Base-by-base conservation (phyloP, 2,329 filamentous ascomycete species). In the Thielaviopsis musarum region DNA sequence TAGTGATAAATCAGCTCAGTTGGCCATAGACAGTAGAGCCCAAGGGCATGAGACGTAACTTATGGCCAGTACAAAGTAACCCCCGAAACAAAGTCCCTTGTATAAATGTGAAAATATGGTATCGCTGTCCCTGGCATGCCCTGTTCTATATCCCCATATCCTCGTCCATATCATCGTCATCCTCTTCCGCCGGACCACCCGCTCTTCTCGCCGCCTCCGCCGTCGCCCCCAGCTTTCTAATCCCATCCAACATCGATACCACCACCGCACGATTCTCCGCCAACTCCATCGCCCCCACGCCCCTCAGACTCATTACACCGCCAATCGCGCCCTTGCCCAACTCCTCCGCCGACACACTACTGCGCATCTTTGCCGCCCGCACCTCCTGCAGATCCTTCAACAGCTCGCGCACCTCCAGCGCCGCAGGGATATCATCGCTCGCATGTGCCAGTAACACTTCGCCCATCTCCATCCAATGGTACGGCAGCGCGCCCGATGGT, bases 401-500 rank as follows among this genome's bases (percentile, higher is more conserved):
- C 61, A 95, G 69, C 26, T 85, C 80, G 6, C 91, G 77, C 7
- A 94, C 84, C 64, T 84, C 81, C 64, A 90, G 84, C 1, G 87
- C 78, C 0, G 85, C 81, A 66, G 67, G 78, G 56, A 97, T 79
- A 69, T 96, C 91, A 70, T 96, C 91, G 26, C 81, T 78, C 3
- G 91, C 91, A 59, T 88, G 85, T 54, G 91, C 86, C 1, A 98
- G 79, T 53, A 98, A 75, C 69, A 94, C 83, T 71, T 95, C 90
- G 19, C 87, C 85, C 9, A 97, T 74, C 72, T 97, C 93, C 51
- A 95, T 79, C 91, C 91, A 98, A 73, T 97, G 91, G 69, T 95
- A 97, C 0, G 93, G 93, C 34, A 98, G 75, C 15, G 84, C 81
- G 49, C 83, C 82, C 0, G 82, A 73, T 9, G 84, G 82, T 1